Evolutionary conservation across 768 basidiomycete species (phyloP), one percentile per base, ranked within the genome.

Genomic region (Cyathus striatus): DNA sequence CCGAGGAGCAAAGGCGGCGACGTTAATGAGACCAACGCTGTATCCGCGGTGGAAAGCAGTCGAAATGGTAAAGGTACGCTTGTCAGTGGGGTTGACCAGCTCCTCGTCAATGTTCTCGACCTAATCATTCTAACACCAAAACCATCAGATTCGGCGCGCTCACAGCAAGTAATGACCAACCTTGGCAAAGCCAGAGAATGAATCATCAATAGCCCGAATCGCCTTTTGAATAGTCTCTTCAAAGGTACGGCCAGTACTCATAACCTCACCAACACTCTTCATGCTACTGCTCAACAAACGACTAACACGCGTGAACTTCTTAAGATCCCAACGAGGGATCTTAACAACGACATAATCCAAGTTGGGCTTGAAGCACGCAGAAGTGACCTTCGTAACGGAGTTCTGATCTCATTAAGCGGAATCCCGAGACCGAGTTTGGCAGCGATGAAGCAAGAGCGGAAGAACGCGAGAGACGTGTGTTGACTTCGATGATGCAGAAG

Each of bases 141-240:
- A n/a, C n/a, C 16, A 26, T 41, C 16, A 41, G 14, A 20, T n/a
- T 39, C 4, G 4, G 1, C 13, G 13, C 17, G 13, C 10, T 13
- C 17, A 13, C 6, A 32, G 21, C 25, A 9, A 41, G 0, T 2
- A 17, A 43, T 41, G n/a, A 10, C 10, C 36, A 18, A 72, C 91
- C 75, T 89, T 84, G 2, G 88, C 81, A 64, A 99, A 99, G 1
- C 96, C 96, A 55, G 78, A 63, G 63, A 97, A 99, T 49, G 84
- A 86, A 56, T 96, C 95, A 59, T 98, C 96, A 53, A 99, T 96
- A 3, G 92, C 86, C 24, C 95, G 75, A 48, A 98, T 95, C 3
- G 95, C 96, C 69, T 99, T 98, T 64, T 98, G 95, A 43, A 98
- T 86, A 1, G 94, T 97, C 72, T 99, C 95, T 62, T 98, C 95